Evolutionary conservation across 2,329 filamentous ascomycete species (phyloP), one percentile per base, ranked within the genome.

Genomic region (Pseudocercospora musae): DNA sequence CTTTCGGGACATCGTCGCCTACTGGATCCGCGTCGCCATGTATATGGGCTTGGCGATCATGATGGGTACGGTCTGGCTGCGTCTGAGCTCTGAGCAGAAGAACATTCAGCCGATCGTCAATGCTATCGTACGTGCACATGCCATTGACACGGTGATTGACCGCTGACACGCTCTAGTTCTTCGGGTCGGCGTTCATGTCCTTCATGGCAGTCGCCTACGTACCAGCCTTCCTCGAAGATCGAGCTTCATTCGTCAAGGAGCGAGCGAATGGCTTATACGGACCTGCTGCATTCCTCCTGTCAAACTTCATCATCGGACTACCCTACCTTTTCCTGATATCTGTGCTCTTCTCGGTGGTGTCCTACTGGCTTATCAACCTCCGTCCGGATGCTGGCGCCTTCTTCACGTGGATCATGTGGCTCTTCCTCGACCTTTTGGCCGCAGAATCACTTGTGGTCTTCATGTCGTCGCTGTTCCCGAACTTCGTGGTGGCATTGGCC

Each of bases 31-130:
- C 1, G 79, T 94, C 29, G 87, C 83, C 33, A 95, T 95, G 90
- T 94, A 95, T 73, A 79, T 87, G 55, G 85, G 84, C 11, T 81
- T 95, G 7, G 90, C 90, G 1, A 85, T 94, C 66, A 87, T 94
- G 84, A 92, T 92, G 87, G 91, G 91, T 2, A 95, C 91, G 0
- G 89, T 96, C 6, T 96, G 89, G 87, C 78, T 95, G n/a, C 85
- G 90, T 2, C 81, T 96, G 1, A 76, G 81, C 2, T 80, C 86
- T 0, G 77, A 81, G 0, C 91, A 95, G 72, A 79, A 82, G 49
- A 87, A 88, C 60, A 94, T 96, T 66, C 87, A 91, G 68, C 85
- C 90, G 0, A 89, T 90, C 68, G 90, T 87, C 73, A 96, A 95
- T 71, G 89, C 89, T 20, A 88, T 95, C 65, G 70, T 71, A 62